Conservation (phyloP, 257 asterid genomes). For the Rubia yunnanensis region DNA sequence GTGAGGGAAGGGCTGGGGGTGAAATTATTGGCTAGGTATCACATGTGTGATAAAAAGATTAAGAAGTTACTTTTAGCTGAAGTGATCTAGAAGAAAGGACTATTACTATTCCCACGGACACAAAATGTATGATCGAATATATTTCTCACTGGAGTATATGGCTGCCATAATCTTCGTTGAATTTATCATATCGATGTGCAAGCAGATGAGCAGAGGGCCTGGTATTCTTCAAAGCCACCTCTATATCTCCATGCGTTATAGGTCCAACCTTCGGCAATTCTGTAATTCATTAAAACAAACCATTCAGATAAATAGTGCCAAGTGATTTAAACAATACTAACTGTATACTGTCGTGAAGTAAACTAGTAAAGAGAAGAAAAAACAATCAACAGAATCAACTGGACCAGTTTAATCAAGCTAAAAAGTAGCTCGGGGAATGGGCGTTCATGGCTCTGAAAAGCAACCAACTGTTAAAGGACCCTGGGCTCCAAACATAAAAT, state of each 20-base stretch:
- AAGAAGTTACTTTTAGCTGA: not conserved
- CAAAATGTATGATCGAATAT: not conserved
- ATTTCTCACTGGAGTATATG: constrained; percentile 65
- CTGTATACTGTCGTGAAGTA: not conserved
- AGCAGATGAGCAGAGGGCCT: constrained; percentile 92
- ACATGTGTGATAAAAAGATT: no score
- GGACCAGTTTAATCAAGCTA: not conserved
- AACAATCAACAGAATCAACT: not conserved
- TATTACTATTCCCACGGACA: no score
- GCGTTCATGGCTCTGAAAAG: no score
- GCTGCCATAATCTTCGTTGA: constrained; percentile 87
- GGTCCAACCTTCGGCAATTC: constrained; percentile 90
- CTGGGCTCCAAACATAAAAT: not conserved
- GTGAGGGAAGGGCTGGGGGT: no score
- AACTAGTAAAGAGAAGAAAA: no score
- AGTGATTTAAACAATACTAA: not conserved
- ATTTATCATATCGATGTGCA: constrained; percentile 77
- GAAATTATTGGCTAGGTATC: no score
- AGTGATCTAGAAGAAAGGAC: not conserved
- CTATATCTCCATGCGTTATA: constrained; percentile 58
- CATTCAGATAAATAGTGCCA: not conserved
- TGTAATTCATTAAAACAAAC: constrained; percentile 19
- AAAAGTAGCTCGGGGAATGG: not conserved
- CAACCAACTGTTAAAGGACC: not conserved
- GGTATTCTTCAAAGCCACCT: constrained; percentile 79